Percentiles rank a stretch among this genome's conserved stretches.
phyloP scores from a whole-genome alignment of 2,329 filamentous ascomycete genomes.

The Sclerotinia spermophila region DNA sequence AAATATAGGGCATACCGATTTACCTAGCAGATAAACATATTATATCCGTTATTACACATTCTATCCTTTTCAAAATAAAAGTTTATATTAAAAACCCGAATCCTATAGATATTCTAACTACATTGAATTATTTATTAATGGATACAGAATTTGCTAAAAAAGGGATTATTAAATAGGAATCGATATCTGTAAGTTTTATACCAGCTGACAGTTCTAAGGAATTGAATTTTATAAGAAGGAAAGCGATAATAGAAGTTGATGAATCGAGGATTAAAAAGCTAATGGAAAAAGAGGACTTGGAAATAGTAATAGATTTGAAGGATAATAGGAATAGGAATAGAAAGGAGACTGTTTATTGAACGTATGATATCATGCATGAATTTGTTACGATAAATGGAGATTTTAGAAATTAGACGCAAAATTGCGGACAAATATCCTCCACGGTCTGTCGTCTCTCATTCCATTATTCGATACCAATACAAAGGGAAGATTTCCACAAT shows the following conservation, averaged over 20 bases:
- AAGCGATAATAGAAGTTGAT: not conserved
- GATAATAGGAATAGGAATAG: not conserved
- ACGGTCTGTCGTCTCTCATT: not conserved
- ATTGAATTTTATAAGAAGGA: not conserved
- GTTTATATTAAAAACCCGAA: not conserved
- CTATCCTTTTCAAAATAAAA: not conserved
- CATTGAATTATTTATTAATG: not conserved
- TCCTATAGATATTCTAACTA: not conserved
- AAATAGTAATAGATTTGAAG: not conserved
- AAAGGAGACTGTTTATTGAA: slow-evolving; percentile 66
- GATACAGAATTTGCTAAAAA: not conserved
- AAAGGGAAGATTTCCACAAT: too few species aligned
- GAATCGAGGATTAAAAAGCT: not conserved
- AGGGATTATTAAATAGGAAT: not conserved
- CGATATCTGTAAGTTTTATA: not conserved
- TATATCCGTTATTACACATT: not conserved
- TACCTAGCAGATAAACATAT: not conserved
- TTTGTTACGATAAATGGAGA: slow-evolving; percentile 63
- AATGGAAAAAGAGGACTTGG: not conserved
- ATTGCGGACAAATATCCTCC: not conserved
- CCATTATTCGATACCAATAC: not conserved
- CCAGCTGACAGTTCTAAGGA: not conserved
- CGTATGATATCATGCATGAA: slow-evolving; percentile 82
- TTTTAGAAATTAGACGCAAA: slow-evolving; percentile 49
- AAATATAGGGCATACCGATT: not conserved